Conservation (phyloP, 2,329 filamentous ascomycete genomes). For the Colletotrichum truncatum region DNA sequence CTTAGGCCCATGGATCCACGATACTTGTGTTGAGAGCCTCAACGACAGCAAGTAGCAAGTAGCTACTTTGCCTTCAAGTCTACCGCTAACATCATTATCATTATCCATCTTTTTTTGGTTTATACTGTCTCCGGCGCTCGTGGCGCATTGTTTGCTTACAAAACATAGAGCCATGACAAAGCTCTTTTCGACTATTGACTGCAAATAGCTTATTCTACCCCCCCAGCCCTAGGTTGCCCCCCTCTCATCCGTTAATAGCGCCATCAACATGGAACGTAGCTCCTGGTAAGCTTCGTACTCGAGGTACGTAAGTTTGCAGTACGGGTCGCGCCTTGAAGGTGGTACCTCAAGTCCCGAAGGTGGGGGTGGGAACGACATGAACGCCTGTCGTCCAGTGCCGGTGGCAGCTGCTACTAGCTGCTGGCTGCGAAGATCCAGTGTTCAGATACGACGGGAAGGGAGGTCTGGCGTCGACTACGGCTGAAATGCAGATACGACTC, state of each 20-base stretch:
- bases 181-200: neutral
- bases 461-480: neutral
- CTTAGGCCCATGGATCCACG: neutral
- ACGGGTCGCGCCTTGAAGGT: slow-evolving; percentile 5
- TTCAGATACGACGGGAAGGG: too few relatives aligned
- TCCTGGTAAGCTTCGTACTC: slow-evolving; percentile 25
- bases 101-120: neutral
- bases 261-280: slow-evolving; percentile 28
- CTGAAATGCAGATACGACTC: slow-evolving; percentile 26
- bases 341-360: slow-evolving; percentile 21
- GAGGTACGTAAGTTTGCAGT: slow-evolving; percentile 25
- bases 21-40: slow-evolving; percentile 10
- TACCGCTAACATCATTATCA: neutral
- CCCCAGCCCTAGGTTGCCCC: too few relatives aligned
- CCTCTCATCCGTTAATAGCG: too few relatives aligned
- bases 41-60: slow-evolving; percentile 14
- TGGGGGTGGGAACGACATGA: slow-evolving; percentile 24
- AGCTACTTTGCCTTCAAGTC: slow-evolving; percentile 17
- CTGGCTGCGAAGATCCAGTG: neutral
- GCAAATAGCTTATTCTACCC: neutral
- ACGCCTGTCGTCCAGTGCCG: slow-evolving; percentile 10
- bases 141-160: slow-evolving; percentile 5
- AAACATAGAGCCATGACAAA: neutral
- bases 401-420: neutral
- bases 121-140: neutral